phyloP scores from a whole-genome alignment of 164 flowering plant species.

The Dillenia suffruticosa region DNA sequence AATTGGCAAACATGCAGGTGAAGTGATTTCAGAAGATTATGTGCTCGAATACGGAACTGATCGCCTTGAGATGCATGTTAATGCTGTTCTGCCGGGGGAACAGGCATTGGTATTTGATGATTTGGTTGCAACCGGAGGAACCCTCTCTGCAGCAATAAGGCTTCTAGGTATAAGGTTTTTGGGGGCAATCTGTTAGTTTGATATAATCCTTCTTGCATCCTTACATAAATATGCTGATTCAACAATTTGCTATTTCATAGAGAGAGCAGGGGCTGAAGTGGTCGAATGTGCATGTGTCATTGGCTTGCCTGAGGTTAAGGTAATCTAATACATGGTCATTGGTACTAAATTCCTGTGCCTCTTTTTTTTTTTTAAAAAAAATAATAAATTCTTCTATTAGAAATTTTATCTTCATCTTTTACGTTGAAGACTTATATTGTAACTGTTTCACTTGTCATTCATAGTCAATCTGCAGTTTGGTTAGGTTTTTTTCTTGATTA shows the following conservation, averaged over 20 bases:
- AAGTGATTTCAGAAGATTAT: slow-evolving; percentile 71
- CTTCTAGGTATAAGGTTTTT: slow-evolving; percentile 53
- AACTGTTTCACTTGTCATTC: too few relatives aligned
- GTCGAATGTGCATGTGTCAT: slow-evolving; percentile 92
- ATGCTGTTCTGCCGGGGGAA: slow-evolving; percentile 78
- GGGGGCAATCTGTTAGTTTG: background rate
- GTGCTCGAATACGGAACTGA: slow-evolving; percentile 89
- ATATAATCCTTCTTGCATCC: background rate
- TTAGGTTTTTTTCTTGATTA: too few relatives aligned
- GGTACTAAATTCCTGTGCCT: background rate
- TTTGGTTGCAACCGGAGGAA: slow-evolving; percentile 94
- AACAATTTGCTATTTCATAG: slow-evolving; percentile 25
- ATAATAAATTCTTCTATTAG: too few relatives aligned
- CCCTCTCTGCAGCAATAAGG: slow-evolving; percentile 75
- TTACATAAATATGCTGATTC: background rate
- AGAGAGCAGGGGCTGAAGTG: slow-evolving; percentile 79
- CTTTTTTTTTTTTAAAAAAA: background rate
- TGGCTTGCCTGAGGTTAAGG: slow-evolving; percentile 78
- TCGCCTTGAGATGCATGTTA: slow-evolving; percentile 87
- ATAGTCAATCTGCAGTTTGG: too few relatives aligned
- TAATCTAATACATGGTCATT: slow-evolving; percentile 12
- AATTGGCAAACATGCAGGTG: slow-evolving; percentile 36
- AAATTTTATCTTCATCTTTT: too few relatives aligned
- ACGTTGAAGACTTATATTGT: too few relatives aligned
- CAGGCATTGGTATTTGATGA: slow-evolving; percentile 81